Percentiles rank a stretch among this genome's conserved stretches.
Conservation (phyloP, 768 basidiomycete genomes). For the Russula emetica region DNA sequence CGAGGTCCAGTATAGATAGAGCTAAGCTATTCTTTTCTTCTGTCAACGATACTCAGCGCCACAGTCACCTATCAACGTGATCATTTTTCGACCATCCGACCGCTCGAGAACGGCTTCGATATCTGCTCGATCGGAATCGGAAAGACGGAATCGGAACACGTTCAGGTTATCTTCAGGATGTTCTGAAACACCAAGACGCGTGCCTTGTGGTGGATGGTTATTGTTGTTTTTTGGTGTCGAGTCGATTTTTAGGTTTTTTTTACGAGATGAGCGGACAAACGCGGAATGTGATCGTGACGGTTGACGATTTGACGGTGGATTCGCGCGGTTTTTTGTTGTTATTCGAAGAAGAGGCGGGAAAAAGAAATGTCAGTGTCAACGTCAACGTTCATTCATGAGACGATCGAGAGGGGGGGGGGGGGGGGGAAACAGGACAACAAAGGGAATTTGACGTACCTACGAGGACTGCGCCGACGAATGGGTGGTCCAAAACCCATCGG, state of each 20-base stretch:
- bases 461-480: constrained; percentile 72
- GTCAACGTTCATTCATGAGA: background rate
- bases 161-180: constrained; percentile 65
- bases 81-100: constrained; percentile 60
- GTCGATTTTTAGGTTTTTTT: no score
- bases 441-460: constrained; percentile 47
- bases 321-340: background rate
- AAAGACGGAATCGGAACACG: constrained; percentile 56
- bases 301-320: background rate
- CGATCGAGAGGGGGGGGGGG: background rate
- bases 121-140: constrained; percentile 50
- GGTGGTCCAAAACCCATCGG: constrained; percentile 78
- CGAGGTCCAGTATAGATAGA: no score
- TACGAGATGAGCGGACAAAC: background rate
- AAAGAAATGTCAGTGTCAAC: background rate
- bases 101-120: constrained; percentile 60
- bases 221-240: no score
- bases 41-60: constrained; percentile 70
- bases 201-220: constrained; percentile 42
- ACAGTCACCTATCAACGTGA: constrained; percentile 73
- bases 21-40: background rate
- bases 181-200: constrained; percentile 69
- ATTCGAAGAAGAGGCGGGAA: background rate
- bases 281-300: background rate
- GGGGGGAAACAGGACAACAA: background rate